Evolutionary conservation across 75 land plant genomes (phyloP).

Genomic region (Pinus tabuliformis): DNA sequence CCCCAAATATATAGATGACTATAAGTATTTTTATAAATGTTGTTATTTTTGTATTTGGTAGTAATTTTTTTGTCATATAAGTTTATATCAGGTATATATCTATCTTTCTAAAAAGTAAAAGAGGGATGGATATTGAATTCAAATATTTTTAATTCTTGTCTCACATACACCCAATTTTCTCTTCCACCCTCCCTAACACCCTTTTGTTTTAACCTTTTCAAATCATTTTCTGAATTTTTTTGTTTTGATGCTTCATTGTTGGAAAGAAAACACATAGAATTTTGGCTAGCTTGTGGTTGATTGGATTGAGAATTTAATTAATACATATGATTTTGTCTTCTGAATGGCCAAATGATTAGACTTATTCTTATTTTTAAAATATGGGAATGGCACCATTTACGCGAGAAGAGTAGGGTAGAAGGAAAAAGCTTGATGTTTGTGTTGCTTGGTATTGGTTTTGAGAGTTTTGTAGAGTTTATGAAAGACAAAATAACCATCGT

Average conservation of each 20-base stretch:
- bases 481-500: constrained; percentile 2
- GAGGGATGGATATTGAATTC: background rate
- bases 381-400: background rate
- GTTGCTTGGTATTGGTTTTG: background rate
- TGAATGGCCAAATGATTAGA: background rate
- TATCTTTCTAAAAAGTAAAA: background rate
- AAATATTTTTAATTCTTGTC: background rate
- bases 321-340: background rate
- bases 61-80: background rate
- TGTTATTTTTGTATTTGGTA: background rate
- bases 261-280: background rate
- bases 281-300: background rate
- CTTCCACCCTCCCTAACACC: background rate
- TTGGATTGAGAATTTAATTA: background rate
- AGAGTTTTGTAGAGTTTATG: background rate
- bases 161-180: background rate
- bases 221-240: background rate
- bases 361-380: background rate
- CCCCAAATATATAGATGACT: background rate
- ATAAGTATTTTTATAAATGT: background rate
- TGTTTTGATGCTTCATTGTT: no score
- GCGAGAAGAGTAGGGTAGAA: constrained; percentile 7
- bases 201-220: background rate
- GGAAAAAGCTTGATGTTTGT: background rate
- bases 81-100: background rate